These are phyloP conservation scores for Chenopodium suecicum DNA, from an alignment of 148 eudicot genomes.

Conservation along the genomic window DNA sequence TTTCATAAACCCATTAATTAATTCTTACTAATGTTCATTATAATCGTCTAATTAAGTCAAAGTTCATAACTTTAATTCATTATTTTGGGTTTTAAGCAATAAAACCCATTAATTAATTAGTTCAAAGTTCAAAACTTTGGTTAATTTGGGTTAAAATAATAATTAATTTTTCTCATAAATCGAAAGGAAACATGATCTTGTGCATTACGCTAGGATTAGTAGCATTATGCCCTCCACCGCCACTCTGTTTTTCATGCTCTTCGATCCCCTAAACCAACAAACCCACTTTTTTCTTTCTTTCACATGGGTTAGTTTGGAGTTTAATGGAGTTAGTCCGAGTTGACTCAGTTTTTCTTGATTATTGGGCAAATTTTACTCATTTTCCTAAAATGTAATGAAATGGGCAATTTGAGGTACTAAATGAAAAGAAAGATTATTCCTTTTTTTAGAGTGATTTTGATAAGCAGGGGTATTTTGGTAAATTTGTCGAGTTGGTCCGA, in stretches of 20 bases:
- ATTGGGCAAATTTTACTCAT: not conserved
- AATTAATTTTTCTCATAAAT: slow-evolving; percentile 7
- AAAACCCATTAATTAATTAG: no score
- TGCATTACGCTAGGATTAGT: slow-evolving; percentile 33
- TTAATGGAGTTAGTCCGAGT: not conserved
- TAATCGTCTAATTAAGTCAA: no score
- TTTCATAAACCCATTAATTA: not conserved
- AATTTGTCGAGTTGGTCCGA: not conserved
- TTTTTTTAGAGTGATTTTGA: not conserved
- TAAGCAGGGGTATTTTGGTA: not conserved
- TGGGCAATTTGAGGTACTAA: no score
- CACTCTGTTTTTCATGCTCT: slow-evolving; percentile 33
- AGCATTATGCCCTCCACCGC: slow-evolving; percentile 33
- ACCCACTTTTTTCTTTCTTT: not conserved
- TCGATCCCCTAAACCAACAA: slow-evolving; percentile 11
- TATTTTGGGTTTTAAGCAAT: no score
- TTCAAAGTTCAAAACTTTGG: not conserved
- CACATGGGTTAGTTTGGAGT: not conserved
- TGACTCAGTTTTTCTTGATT: not conserved
- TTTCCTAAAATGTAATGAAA: no score
- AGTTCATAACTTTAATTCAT: no score
- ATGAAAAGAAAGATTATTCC: not conserved
- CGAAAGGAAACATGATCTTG: slow-evolving; percentile 53
- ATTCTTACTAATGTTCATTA: not conserved
- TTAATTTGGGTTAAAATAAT: no score